Evolutionary conservation across 176 grass and related monocot genomes (phyloP).

Genomic region (Oryza meyeriana): DNA sequence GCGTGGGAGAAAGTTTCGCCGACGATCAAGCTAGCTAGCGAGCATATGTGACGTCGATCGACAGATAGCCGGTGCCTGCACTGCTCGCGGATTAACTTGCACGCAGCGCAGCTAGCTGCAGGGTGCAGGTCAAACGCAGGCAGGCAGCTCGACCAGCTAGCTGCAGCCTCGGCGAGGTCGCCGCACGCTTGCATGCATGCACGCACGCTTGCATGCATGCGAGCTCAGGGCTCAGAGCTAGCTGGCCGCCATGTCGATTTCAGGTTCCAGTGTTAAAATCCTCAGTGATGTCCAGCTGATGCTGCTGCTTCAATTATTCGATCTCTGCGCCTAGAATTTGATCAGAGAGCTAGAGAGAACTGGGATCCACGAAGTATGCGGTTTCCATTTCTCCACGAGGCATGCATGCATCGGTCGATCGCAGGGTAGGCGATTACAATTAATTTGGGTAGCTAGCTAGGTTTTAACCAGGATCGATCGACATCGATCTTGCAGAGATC

Average conservation of each 20-base stretch:
- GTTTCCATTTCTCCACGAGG: neutral
- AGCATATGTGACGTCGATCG: too few species aligned
- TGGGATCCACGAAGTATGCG: neutral
- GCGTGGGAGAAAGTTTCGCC: conserved; percentile 28
- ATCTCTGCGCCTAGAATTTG: neutral
- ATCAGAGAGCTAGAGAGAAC: neutral
- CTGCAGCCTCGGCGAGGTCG: too few species aligned
- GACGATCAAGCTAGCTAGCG: too few species aligned
- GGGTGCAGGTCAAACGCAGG: neutral
- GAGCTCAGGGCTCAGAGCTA: neutral
- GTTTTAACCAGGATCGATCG: neutral
- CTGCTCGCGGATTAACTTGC: neutral
- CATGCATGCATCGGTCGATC: too few species aligned
- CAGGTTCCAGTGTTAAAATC: neutral
- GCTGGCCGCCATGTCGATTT: neutral
- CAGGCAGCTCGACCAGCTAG: neutral
- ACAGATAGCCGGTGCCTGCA: too few species aligned
- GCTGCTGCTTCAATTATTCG: neutral
- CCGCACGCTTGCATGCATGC: too few species aligned
- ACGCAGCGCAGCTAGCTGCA: too few species aligned
- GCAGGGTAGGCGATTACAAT: neutral
- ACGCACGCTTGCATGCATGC: neutral
- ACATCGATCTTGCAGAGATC: neutral
- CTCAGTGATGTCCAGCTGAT: neutral
- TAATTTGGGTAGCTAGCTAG: neutral